Conservation (phyloP, 2,329 filamentous ascomycete species). For the Escovopsis sp. region DNA sequence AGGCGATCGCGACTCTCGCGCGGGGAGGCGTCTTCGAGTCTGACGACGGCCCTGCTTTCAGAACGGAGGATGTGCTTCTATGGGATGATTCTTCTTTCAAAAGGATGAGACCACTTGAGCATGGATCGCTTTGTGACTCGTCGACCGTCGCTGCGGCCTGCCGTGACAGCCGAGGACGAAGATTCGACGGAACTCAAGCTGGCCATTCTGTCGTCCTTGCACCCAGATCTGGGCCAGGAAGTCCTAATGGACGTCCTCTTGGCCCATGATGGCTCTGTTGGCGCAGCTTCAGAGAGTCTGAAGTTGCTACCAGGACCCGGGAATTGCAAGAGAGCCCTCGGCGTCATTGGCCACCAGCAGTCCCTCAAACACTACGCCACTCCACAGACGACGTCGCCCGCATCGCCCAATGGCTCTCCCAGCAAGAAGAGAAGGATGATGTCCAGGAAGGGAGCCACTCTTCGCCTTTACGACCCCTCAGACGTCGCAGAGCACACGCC, state of each 20-base stretch:
- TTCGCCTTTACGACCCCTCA: conserved; percentile 68
- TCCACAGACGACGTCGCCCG: conserved; percentile 5
- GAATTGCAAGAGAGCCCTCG: not conserved
- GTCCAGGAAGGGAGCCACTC: conserved; percentile 63
- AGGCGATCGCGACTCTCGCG: no score
- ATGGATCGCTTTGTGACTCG: conserved; percentile 45
- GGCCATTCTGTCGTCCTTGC: conserved; percentile 64
- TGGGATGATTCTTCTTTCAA: no score
- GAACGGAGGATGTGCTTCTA: no score
- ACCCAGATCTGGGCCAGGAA: conserved; percentile 47
- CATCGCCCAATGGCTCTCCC: no score
- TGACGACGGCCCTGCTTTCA: no score
- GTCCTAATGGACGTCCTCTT: conserved; percentile 65
- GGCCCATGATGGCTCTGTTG: conserved; percentile 61
- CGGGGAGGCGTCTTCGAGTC: no score
- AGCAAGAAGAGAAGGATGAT: conserved; percentile 33
- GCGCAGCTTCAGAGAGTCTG: conserved; percentile 45
- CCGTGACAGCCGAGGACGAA: conserved; percentile 29
- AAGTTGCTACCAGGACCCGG: conserved; percentile 11
- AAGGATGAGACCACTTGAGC: not conserved
- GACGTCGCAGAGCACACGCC: conserved; percentile 76
- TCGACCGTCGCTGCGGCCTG: conserved; percentile 7
- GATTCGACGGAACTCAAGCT: conserved; percentile 85
- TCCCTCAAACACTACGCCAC: conserved; percentile 41
- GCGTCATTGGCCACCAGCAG: conserved; percentile 40